These are phyloP conservation scores for Ceratopteris richardii DNA, from an alignment of 75 land plant genomes.

Conservation along the genomic window DNA sequence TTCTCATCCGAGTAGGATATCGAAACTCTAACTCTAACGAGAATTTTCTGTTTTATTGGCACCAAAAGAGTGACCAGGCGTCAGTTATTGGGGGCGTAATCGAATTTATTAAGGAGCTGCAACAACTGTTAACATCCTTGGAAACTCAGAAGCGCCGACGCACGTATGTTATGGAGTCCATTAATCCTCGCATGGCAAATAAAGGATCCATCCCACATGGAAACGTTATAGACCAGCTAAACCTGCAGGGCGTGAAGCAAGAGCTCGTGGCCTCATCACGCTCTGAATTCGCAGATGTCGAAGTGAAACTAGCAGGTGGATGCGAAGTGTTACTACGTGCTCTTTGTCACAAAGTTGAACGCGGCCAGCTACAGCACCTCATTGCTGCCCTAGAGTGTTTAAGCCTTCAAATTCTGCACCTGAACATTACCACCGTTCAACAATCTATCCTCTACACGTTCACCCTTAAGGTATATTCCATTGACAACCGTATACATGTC, in stretches of 20 bases:
- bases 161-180: slow-evolving; percentile 27
- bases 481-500: no score
- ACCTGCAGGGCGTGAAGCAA: not conserved
- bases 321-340: slow-evolving; percentile 53
- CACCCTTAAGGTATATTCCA: slow-evolving; percentile 52
- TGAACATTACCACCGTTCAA: slow-evolving; percentile 80
- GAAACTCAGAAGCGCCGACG: slow-evolving; percentile 77
- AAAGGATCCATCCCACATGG: no score
- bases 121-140: slow-evolving; percentile 68
- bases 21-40: no score
- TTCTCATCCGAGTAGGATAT: no score
- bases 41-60: no score
- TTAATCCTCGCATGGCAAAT: slow-evolving; percentile 31
- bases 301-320: slow-evolving; percentile 65
- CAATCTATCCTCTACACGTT: slow-evolving; percentile 90
- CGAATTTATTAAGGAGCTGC: slow-evolving; percentile 74
- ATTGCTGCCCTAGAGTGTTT: slow-evolving; percentile 66
- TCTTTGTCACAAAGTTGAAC: slow-evolving; percentile 32
- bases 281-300: slow-evolving; percentile 46
- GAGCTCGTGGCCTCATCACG: slow-evolving; percentile 55
- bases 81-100: slow-evolving; percentile 90
- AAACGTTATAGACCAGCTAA: no score
- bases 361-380: slow-evolving; percentile 59
- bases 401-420: slow-evolving; percentile 63
- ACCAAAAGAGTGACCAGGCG: slow-evolving; percentile 91